Conservation (phyloP, 495 filamentous ascomycete species). For the Venustampulla echinocandica region DNA sequence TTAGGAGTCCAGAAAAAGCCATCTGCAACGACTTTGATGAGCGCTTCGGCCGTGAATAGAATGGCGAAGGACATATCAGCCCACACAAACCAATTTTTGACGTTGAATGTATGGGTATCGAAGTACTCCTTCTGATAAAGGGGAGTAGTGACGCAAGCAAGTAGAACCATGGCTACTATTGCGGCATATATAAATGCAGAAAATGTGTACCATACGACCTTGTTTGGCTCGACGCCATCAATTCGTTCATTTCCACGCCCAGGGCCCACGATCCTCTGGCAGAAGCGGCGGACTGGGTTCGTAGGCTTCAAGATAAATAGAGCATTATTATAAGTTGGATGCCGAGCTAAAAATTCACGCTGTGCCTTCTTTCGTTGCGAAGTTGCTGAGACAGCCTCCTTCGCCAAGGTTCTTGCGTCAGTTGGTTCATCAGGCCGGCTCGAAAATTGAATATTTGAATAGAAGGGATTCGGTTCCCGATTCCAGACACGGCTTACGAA, state of each 20-base stretch:
- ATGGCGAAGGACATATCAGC: conserved; percentile 84
- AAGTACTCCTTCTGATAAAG: conserved; percentile 87
- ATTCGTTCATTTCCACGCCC: conserved; percentile 78
- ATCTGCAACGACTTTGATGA: conserved; percentile 92
- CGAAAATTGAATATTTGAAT: conserved; percentile 69
- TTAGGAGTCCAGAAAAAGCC: conserved; percentile 97
- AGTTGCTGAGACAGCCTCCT: conserved; percentile 75
- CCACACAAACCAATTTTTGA: conserved; percentile 85
- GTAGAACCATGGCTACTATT: conserved; percentile 92
- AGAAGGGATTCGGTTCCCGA: conserved; percentile 89
- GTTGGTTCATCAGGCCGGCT: conserved; percentile 59
- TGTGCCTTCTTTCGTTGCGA: conserved; percentile 78
- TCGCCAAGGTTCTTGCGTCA: conserved; percentile 79
- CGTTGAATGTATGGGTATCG: conserved; percentile 38
- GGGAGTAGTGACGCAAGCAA: conserved; percentile 91
- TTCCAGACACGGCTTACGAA: conserved; percentile 44
- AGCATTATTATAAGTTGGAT: conserved; percentile 89
- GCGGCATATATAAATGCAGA: conserved; percentile 89
- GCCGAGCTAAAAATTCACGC: conserved; percentile 75
- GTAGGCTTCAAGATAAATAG: conserved; percentile 76
- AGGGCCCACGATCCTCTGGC: conserved; percentile 86
- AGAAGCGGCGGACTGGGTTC: conserved; percentile 69
- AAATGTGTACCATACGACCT: conserved; percentile 82
- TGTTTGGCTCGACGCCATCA: conserved; percentile 79
- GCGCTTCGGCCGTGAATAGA: conserved; percentile 78